Evolutionary conservation across 2,329 filamentous ascomycete species (phyloP).

Genomic region (Colletotrichum noveboracense): DNA sequence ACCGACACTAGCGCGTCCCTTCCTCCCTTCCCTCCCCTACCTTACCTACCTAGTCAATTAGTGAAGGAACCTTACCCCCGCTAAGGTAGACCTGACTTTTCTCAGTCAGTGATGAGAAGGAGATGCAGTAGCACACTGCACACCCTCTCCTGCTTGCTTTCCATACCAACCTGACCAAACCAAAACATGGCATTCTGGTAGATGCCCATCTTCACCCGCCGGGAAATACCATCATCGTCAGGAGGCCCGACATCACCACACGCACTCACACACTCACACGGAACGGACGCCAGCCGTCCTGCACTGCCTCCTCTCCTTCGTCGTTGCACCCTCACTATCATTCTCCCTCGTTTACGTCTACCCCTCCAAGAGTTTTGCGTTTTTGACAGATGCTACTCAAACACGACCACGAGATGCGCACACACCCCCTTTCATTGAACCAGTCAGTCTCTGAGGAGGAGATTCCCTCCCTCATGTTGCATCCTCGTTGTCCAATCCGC

Average conservation of each 20-base stretch:
- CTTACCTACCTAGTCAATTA: not conserved
- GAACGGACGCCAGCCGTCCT: constrained; percentile 10
- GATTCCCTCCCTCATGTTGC: not conserved
- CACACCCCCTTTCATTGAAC: not conserved
- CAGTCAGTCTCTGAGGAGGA: not conserved
- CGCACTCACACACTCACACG: not conserved
- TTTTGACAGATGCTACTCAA: not conserved
- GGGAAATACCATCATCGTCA: constrained; percentile 14
- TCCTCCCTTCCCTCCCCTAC: not conserved
- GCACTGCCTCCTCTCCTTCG: constrained; percentile 4
- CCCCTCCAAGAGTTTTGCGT: not conserved
- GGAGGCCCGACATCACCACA: not conserved
- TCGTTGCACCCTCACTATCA: not conserved
- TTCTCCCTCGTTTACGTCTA: not conserved
- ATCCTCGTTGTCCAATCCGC: not conserved
- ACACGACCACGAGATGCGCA: not conserved
- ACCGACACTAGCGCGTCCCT: not conserved
- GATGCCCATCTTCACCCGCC: constrained; percentile 7
- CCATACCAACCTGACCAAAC: not conserved
- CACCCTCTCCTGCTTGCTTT: not conserved
- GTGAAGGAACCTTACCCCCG: not conserved
- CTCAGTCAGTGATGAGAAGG: not conserved
- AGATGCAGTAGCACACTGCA: not conserved
- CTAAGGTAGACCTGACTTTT: not conserved
- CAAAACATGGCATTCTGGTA: constrained; percentile 18